phyloP scores from a whole-genome alignment of 139 green algal species.

The Haematococcus sp. region DNA sequence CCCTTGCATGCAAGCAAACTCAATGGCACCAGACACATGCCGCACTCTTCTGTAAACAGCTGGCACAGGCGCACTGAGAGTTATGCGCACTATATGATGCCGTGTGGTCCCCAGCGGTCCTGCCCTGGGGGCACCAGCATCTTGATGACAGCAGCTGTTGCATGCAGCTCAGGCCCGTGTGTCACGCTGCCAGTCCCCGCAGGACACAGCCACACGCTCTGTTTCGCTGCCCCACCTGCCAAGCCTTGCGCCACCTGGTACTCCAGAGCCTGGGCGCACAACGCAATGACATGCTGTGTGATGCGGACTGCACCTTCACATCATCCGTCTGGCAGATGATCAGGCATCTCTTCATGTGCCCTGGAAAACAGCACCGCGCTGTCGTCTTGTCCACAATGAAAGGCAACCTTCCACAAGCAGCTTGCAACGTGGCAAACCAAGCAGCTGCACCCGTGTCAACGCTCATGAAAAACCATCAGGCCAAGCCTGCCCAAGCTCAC shows the following conservation, averaged over 20 bases:
- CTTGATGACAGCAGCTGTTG: constrained; percentile 18
- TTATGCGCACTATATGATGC: too few relatives aligned
- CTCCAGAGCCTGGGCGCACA: constrained; percentile 69
- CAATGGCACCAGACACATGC: too few relatives aligned
- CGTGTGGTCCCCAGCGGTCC: not conserved
- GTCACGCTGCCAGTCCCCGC: not conserved
- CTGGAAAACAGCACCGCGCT: not conserved
- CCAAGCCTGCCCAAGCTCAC: constrained; percentile 38
- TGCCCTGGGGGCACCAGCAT: constrained; percentile 17
- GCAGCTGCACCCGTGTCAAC: not conserved
- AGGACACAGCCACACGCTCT: constrained; percentile 31
- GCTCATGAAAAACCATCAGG: not conserved
- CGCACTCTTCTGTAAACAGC: too few relatives aligned
- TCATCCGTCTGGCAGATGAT: too few relatives aligned
- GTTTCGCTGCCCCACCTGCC: constrained; percentile 48
- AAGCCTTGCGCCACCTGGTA: constrained; percentile 86
- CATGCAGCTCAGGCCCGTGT: constrained; percentile 30
- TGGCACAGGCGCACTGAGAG: too few relatives aligned
- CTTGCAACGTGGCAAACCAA: not conserved
- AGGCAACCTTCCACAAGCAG: not conserved
- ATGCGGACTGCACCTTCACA: too few relatives aligned
- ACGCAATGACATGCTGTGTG: too few relatives aligned
- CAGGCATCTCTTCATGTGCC: too few relatives aligned
- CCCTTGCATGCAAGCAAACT: too few relatives aligned
- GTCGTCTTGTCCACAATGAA: not conserved